Evolutionary conservation across 179 eudicot species (phyloP), one percentile per base, ranked within the genome.

Genomic region (Silene vulgaris): DNA sequence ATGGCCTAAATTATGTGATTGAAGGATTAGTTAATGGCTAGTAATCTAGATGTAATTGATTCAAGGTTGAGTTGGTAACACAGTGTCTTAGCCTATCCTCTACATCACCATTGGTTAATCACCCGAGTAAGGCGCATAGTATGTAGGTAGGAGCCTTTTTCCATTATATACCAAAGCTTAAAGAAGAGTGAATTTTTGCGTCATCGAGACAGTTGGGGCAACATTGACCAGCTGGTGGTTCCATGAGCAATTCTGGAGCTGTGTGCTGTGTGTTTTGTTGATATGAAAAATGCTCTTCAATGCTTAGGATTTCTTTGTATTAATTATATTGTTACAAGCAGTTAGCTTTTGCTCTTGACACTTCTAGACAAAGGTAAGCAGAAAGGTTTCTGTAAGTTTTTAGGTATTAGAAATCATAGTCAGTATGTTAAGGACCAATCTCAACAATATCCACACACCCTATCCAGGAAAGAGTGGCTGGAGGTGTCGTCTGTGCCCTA

Each of bases 271-370:
- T 45, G 52, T 45, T 45, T 2, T 45, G 52, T 45, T 13, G 11
- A 45, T 45, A 7, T 45, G 52, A 45, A 43, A 45, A 13, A 45
- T 45, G 19, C 45, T 40, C 70, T 65, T 65, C 9, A 30, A 65
- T 65, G 70, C 43, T 13, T 32, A 12, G 5, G 48, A 30, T 65
- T 4, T 65, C 21, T 32, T 29, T 65, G 70, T 65, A 30, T 9
- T 21, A 65, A 65, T 35, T 21, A 66, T 16, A 66, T 32, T 35
- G 71, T 50, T 69, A 26, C 13, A 40, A 69, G 56, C 20, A 69
- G 19, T 26, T 65, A 40, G 72, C 57, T 69, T 12, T 40, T 17
- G 72, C 72, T 69, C 30, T 69, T 69, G 72, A 14, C 56, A 19
- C 29, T 69, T 6, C 3, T n/a, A 19, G 52, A 37, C 28, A 40